These are phyloP conservation scores for Penicillium sclerotigenum DNA, from an alignment of 2,329 filamentous ascomycete species.

Conservation along the genomic window DNA sequence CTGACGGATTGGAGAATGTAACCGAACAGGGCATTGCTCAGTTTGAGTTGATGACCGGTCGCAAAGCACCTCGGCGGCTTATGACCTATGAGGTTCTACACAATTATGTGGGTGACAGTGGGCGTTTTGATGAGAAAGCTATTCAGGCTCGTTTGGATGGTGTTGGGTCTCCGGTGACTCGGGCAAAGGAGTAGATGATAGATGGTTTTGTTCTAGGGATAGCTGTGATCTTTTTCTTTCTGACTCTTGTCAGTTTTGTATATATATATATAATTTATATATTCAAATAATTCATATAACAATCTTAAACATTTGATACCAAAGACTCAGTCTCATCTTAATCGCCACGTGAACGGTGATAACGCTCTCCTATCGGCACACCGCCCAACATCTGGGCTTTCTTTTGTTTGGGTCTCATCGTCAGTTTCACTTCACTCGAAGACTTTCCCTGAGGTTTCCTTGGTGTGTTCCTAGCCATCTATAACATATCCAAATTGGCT, in stretches of 20 bases:
- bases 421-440: conserved; percentile 1
- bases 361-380: conserved; percentile 6
- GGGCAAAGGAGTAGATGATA: conserved; percentile 1
- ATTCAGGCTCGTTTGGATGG: conserved; percentile 36
- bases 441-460: neutral
- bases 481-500: conserved; percentile 3
- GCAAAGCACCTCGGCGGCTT: conserved; percentile 64
- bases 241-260: neutral
- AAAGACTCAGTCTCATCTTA: neutral
- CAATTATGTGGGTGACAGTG: conserved; percentile 37
- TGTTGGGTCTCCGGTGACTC: conserved; percentile 17
- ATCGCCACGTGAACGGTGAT: conserved; percentile 1
- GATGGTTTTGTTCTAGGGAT: neutral
- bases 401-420: conserved; percentile 5
- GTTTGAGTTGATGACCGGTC: conserved; percentile 75
- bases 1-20: conserved; percentile 72
- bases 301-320: neutral
- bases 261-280: too few species aligned
- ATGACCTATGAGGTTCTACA: conserved; percentile 64
- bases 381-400: conserved; percentile 4
- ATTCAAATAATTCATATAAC: too few species aligned
- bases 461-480: neutral
- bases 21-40: conserved; percentile 78
- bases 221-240: neutral
- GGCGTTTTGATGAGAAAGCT: conserved; percentile 38